A percentile compares a stretch with the other conserved stretches of the same genome.
These are phyloP conservation scores for Xylariomycetidae sp. DNA, from an alignment of 2,329 filamentous ascomycete species.

Conservation along the genomic window DNA sequence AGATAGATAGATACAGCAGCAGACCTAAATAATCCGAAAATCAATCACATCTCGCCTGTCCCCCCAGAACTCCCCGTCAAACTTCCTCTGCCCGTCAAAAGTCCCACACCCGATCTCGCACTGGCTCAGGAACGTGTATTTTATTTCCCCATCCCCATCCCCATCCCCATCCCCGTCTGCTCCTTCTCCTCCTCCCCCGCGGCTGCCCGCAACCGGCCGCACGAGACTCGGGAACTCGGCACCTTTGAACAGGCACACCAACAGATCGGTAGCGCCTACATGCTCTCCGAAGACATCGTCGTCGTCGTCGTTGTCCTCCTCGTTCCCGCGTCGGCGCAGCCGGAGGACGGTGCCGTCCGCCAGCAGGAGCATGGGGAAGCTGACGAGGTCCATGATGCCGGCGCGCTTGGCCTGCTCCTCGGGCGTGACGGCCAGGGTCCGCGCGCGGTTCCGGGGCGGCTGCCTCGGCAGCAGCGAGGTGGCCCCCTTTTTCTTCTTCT, in stretches of 20 bases:
- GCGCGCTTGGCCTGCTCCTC: background rate
- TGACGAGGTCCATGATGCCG: background rate
- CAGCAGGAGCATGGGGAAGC: conserved; percentile 7
- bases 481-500: background rate
- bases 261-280: too few species aligned
- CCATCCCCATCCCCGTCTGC: too few species aligned
- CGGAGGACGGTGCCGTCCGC: conserved; percentile 11
- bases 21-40: too few species aligned
- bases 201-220: too few species aligned
- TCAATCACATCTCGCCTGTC: too few species aligned
- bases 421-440: background rate
- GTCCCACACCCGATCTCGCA: background rate
- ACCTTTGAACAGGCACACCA: conserved; percentile 17
- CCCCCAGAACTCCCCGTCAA: too few species aligned
- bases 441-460: too few species aligned
- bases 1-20: too few species aligned
- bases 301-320: conserved; percentile 8
- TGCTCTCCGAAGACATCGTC: too few species aligned
- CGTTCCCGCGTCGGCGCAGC: background rate
- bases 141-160: too few species aligned
- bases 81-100: conserved; percentile 2
- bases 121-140: background rate
- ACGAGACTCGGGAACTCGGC: conserved; percentile 4
- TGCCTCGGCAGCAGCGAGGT: background rate
- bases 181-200: too few species aligned